Evolutionary conservation across 331 rosid genomes (phyloP).

Genomic region (Dryas integrifolia): DNA sequence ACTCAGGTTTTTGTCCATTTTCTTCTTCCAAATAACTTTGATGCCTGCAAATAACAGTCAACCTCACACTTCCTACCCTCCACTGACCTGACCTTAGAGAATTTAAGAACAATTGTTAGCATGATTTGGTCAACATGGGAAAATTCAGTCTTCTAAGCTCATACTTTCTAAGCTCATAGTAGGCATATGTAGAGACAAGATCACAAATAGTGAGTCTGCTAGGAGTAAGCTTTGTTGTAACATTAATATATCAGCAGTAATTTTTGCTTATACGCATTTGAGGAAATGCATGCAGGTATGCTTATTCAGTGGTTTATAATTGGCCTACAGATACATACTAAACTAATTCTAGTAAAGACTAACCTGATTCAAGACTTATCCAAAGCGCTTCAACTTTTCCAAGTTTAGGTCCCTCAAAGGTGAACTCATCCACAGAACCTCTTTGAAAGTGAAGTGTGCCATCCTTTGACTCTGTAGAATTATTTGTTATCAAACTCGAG

Average conservation of each 20-base stretch:
- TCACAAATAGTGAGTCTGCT: conserved; percentile 3
- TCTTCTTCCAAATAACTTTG: conserved; percentile 32
- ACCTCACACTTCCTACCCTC: conserved; percentile 65
- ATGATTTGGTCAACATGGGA: conserved; percentile 3
- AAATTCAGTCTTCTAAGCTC: not conserved
- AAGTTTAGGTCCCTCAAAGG: conserved; percentile 70
- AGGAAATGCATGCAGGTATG: not conserved
- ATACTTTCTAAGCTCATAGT: not conserved
- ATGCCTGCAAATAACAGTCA: conserved; percentile 41
- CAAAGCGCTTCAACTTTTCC: conserved; percentile 64
- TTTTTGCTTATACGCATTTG: not conserved
- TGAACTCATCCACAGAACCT: conserved; percentile 67
- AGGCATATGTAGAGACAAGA: not conserved
- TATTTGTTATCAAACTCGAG: conserved; percentile 40
- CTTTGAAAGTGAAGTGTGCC: conserved; percentile 61
- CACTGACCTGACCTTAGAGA: conserved; percentile 84
- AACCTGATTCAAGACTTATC: conserved; percentile 89
- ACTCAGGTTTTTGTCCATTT: conserved; percentile 28
- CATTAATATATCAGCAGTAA: not conserved
- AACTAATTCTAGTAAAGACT: conserved; percentile 25
- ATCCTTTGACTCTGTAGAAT: conserved; percentile 27
- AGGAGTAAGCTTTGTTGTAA: not conserved
- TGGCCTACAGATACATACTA: not conserved
- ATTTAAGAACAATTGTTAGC: conserved; percentile 33
- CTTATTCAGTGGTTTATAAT: not conserved